Conservation (phyloP, 2,329 filamentous ascomycete genomes). For the Lachnum nothofagi region DNA sequence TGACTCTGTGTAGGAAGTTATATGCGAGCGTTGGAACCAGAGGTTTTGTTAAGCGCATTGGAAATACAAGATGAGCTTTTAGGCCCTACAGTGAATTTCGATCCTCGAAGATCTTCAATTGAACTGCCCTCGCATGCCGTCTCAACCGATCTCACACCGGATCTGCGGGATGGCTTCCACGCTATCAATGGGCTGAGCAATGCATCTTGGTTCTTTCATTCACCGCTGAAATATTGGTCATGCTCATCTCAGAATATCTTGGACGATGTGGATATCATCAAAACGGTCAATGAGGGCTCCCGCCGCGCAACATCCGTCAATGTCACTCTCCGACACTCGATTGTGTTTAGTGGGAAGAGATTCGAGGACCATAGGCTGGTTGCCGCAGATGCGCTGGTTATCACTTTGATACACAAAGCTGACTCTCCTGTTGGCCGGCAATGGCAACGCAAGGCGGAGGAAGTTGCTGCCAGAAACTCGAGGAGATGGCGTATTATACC, state of each 20-base stretch:
- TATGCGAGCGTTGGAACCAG: conserved; percentile 66
- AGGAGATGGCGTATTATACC: conserved; percentile 64
- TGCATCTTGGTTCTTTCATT: conserved; percentile 72
- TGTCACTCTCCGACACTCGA: conserved; percentile 69
- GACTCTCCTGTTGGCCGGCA: conserved; percentile 58
- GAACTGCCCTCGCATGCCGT: conserved; percentile 8
- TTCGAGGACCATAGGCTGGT: conserved; percentile 63
- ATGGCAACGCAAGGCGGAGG: conserved; percentile 58
- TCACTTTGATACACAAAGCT: conserved; percentile 66
- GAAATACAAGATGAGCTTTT: conserved; percentile 66
- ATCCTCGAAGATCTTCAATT: conserved; percentile 38
- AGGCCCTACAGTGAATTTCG: conserved; percentile 53
- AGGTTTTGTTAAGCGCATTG: conserved; percentile 61
- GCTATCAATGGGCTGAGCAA: conserved; percentile 56
- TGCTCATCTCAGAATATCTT: conserved; percentile 56
- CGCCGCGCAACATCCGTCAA: conserved; percentile 63
- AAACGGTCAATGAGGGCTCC: conserved; percentile 63
- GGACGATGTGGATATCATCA: conserved; percentile 57
- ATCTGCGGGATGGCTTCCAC: conserved; percentile 50
- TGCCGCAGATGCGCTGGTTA: conserved; percentile 71
- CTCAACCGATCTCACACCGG: conserved; percentile 28
- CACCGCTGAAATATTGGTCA: conserved; percentile 77
- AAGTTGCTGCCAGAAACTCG: conserved; percentile 44
- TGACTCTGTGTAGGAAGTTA: conserved; percentile 46
- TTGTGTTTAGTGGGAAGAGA: conserved; percentile 75